These are phyloP conservation scores for Lepidium aucheri DNA, from an alignment of 345 rosid species.

Conservation along the genomic window DNA sequence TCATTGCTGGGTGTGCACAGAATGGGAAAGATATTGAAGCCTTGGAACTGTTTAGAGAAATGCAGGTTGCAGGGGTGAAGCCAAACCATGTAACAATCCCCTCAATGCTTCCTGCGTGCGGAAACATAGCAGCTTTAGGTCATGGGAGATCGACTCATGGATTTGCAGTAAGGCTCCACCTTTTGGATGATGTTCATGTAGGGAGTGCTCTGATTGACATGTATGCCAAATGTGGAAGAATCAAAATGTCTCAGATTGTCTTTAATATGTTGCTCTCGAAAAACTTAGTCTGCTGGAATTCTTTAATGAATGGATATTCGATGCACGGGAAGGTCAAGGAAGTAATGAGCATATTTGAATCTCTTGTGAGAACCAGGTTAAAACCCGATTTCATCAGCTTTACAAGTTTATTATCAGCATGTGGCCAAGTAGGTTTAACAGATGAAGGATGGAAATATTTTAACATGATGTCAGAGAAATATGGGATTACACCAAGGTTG, in stretches of 20 bases:
- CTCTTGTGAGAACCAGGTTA: constrained; percentile 38
- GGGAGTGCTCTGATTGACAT: constrained; percentile 66
- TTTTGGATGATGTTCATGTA: constrained; percentile 42
- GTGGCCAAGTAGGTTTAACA: constrained; percentile 53
- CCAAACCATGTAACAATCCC: constrained; percentile 64
- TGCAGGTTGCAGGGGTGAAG: constrained; percentile 48
- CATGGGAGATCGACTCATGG: constrained; percentile 58
- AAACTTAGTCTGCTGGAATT: constrained; percentile 74
- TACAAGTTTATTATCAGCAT: constrained; percentile 53
- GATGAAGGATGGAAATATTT: constrained; percentile 50
- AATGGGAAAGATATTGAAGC: constrained; percentile 61
- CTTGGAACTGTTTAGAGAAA: constrained; percentile 49
- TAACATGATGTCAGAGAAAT: constrained; percentile 39
- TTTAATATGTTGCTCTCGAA: constrained; percentile 48
- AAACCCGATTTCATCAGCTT: constrained; percentile 60
- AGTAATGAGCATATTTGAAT: constrained; percentile 44
- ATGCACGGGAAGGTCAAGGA: constrained; percentile 64
- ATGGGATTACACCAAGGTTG: constrained; percentile 44
- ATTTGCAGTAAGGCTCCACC: constrained; percentile 39
- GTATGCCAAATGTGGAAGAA: constrained; percentile 75
- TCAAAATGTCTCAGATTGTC: constrained; percentile 39
- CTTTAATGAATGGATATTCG: constrained; percentile 57
- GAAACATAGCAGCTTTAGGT: constrained; percentile 54
- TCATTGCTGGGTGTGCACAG: constrained; percentile 52
- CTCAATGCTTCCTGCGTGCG: constrained; percentile 60